Conservation (phyloP, 2,329 filamentous ascomycete species). For the Dryadomyces quercus-mongolicae region DNA sequence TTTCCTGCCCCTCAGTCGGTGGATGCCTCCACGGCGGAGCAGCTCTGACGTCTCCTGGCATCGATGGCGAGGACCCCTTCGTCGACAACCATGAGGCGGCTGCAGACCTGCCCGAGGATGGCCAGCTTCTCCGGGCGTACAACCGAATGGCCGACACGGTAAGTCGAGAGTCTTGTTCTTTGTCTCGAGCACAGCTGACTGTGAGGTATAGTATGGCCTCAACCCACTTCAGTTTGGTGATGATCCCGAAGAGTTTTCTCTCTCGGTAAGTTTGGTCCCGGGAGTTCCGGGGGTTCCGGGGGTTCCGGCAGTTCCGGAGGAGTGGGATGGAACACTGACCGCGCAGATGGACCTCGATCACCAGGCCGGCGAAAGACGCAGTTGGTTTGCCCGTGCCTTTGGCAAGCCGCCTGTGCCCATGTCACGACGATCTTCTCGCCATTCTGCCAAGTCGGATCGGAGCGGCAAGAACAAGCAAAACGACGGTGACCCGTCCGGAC, state of each 20-base stretch:
- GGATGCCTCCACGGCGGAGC: conserved; percentile 26
- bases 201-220: conserved; percentile 38
- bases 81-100: conserved; percentile 34
- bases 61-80: conserved; percentile 28
- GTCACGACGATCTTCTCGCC: conserved; percentile 6
- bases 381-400: conserved; percentile 22
- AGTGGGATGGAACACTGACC: too few species aligned
- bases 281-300: too few species aligned
- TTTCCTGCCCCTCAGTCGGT: not conserved
- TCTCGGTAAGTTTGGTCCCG: not conserved
- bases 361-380: conserved; percentile 8
- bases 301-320: too few species aligned
- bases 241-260: conserved; percentile 11
- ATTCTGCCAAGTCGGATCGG: conserved; percentile 13
- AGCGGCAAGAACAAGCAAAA: not conserved
- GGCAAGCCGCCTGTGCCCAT: conserved; percentile 16
- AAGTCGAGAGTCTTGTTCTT: not conserved
- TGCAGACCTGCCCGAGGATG: conserved; percentile 25
- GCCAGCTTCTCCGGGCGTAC: conserved; percentile 42
- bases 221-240: conserved; percentile 25
- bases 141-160: conserved; percentile 50
- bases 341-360: not conserved
- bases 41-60: conserved; percentile 47
- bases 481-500: conserved; percentile 31
- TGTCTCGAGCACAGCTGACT: not conserved